Percentiles rank a stretch among this genome's conserved stretches.
Evolutionary conservation across 1,139 yeast species (phyloP).

Genomic region (Nakaseomyces uthaithaninus): DNA sequence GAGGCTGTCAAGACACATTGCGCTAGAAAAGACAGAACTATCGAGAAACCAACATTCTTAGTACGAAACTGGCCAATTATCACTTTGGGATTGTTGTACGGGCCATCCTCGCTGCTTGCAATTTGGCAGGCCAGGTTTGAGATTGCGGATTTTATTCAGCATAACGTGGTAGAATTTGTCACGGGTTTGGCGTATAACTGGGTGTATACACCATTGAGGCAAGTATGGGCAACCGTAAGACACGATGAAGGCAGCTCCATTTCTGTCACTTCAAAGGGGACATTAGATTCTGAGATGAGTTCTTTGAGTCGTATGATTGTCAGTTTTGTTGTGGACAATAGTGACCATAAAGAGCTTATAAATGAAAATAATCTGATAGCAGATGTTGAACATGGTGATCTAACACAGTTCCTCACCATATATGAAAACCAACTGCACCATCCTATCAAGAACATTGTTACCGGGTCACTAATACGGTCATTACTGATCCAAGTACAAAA

Average conservation of each 20-base stretch:
- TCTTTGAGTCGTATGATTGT: constrained; percentile 83
- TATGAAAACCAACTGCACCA: constrained; percentile 69
- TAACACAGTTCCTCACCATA: constrained; percentile 67
- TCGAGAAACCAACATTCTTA: constrained; percentile 40
- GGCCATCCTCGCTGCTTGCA: constrained; percentile 42
- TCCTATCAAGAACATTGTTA: constrained; percentile 56
- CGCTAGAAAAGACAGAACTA: background rate
- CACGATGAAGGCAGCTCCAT: constrained; percentile 67
- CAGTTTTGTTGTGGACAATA: constrained; percentile 52
- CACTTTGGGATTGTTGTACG: constrained; percentile 37
- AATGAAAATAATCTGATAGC: constrained; percentile 29
- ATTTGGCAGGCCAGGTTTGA: constrained; percentile 44
- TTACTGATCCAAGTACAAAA: constrained; percentile 85
- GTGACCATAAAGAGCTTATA: constrained; percentile 13
- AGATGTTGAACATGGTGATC: constrained; percentile 56
- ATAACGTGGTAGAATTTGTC: constrained; percentile 54
- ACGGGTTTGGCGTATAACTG: constrained; percentile 69
- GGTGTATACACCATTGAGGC: constrained; percentile 69
- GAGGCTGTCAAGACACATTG: background rate
- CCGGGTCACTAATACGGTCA: constrained; percentile 69
- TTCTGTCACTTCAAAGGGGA: constrained; percentile 71
- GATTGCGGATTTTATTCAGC: constrained; percentile 48
- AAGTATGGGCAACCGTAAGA: constrained; percentile 69
- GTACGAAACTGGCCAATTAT: constrained; percentile 64
- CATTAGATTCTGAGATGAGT: constrained; percentile 66